A percentile compares a stretch with the other conserved stretches of the same genome.
Evolutionary conservation across 495 filamentous ascomycete species (phyloP).

Genomic region (Xylaria cubensis): DNA sequence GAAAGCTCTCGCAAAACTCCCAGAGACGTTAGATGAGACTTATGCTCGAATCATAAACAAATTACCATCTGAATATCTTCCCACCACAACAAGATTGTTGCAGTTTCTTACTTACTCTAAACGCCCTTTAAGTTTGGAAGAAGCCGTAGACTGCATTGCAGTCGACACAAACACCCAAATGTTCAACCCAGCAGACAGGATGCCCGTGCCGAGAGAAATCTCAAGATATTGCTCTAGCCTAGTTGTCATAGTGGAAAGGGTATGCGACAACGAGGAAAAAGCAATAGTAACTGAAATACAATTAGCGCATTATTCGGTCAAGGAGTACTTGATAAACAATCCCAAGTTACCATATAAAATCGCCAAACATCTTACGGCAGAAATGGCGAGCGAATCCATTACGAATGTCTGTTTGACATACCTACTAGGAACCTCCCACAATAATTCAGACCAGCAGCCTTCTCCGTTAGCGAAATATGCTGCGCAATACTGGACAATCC

Average conservation of each 20-base stretch:
- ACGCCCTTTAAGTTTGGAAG: background rate
- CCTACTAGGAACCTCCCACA: background rate
- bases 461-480: background rate
- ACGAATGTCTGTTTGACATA: background rate
- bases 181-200: background rate
- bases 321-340: too few species aligned
- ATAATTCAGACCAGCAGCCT: background rate
- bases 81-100: background rate
- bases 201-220: background rate
- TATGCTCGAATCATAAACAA: background rate
- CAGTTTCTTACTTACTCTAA: constrained; percentile 14
- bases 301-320: background rate
- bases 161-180: background rate
- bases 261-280: background rate
- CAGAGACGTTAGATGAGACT: constrained; percentile 3
- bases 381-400: background rate
- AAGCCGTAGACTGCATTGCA: background rate
- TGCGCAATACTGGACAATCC: background rate
- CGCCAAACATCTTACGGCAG: too few species aligned
- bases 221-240: constrained; percentile 4
- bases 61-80: background rate
- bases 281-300: background rate
- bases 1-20: background rate
- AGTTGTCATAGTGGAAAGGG: background rate
- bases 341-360: too few species aligned